Evolutionary conservation across 768 basidiomycete species (phyloP).

Genomic region (Boletus pseudo-olivaceus): DNA sequence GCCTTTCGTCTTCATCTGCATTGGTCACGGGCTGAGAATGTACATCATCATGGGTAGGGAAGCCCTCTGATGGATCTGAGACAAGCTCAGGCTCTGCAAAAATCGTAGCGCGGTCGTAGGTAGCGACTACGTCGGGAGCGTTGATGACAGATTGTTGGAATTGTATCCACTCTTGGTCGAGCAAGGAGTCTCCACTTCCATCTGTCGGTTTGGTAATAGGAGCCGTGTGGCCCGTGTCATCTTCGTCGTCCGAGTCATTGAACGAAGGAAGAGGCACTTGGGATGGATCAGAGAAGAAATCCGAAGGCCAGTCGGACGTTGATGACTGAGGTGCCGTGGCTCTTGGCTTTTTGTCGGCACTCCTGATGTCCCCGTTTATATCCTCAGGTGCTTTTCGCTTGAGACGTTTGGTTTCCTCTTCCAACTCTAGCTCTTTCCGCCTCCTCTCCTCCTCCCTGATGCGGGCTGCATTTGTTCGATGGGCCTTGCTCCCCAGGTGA

Average conservation of each 20-base stretch:
- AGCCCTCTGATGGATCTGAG: constrained; percentile 44
- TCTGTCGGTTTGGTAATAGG: not conserved
- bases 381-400: constrained; percentile 32
- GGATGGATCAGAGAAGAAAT: constrained; percentile 81
- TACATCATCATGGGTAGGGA: constrained; percentile 37
- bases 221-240: constrained; percentile 25
- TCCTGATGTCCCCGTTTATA: constrained; percentile 21
- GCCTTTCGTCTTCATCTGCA: constrained; percentile 37
- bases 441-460: constrained; percentile 52
- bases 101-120: constrained; percentile 68
- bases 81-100: constrained; percentile 63
- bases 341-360: constrained; percentile 32
- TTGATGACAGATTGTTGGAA: constrained; percentile 67
- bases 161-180: constrained; percentile 71
- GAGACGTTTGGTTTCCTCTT: constrained; percentile 31
- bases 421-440: constrained; percentile 34
- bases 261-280: constrained; percentile 40
- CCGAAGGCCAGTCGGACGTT: constrained; percentile 47
- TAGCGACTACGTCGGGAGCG: constrained; percentile 39
- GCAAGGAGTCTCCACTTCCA: constrained; percentile 21
- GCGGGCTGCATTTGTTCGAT: constrained; percentile 63
- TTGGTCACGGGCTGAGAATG: constrained; percentile 16
- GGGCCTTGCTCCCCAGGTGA: constrained; percentile 76
- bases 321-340: constrained; percentile 13
- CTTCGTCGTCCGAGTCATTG: constrained; percentile 43